phyloP scores from a whole-genome alignment of 176 grass and related monocot genomes.

The Aechmea fasciata region DNA sequence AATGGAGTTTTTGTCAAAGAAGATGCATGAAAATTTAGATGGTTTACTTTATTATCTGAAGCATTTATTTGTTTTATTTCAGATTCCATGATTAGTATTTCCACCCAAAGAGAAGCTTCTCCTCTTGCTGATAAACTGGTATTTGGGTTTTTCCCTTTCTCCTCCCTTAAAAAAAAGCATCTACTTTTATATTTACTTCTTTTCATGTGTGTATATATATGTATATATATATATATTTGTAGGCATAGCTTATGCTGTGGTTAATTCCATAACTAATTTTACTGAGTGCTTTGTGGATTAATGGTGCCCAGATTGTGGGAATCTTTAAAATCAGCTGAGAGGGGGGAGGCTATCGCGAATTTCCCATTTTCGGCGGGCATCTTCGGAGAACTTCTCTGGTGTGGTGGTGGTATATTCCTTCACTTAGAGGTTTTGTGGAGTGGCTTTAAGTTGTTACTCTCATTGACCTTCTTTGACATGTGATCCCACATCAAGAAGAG shows the following conservation, averaged over 20 bases:
- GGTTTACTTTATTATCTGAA: background rate
- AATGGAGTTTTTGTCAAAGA: background rate
- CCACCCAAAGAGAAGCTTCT: background rate
- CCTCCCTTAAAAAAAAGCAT: no score
- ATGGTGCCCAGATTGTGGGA: slow-evolving; percentile 26
- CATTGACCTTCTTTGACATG: slow-evolving; percentile 6
- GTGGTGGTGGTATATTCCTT: slow-evolving; percentile 25
- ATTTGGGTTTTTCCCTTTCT: background rate
- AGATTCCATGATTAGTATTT: background rate
- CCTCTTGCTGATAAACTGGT: background rate
- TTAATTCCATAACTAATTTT: slow-evolving; percentile 14
- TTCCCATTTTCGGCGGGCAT: slow-evolving; percentile 1
- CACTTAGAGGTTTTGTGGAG: background rate
- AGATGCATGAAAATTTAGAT: background rate
- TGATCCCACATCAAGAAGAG: background rate
- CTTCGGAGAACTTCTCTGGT: slow-evolving; percentile 8
- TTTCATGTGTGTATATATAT: background rate
- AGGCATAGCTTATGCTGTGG: slow-evolving; percentile 6
- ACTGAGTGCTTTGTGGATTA: slow-evolving; percentile 18
- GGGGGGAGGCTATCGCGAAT: background rate
- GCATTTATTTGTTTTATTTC: background rate
- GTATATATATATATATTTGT: background rate
- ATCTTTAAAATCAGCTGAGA: background rate
- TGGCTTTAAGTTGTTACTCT: background rate
- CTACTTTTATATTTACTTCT: no score